phyloP scores from a whole-genome alignment of 768 basidiomycete genomes.

The Naganishia friedmannii region DNA sequence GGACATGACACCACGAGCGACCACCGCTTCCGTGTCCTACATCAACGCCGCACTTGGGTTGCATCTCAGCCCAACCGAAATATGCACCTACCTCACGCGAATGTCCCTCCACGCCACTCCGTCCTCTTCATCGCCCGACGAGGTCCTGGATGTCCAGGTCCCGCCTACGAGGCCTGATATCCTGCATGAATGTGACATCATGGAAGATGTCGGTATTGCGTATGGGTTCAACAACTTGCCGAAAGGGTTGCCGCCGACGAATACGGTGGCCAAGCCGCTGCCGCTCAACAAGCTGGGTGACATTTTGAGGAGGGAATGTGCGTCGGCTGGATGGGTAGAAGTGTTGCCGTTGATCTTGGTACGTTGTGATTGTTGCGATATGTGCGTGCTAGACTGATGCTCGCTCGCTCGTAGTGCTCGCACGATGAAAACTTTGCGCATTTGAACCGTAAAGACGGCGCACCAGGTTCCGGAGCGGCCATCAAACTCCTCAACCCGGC shows the following conservation, averaged over 20 bases:
- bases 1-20: conserved; percentile 68
- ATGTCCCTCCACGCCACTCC: conserved; percentile 72
- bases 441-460: conserved; percentile 72
- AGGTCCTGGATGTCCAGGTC: conserved; percentile 71
- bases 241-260: conserved; percentile 84
- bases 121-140: conserved; percentile 59
- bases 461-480: conserved; percentile 63
- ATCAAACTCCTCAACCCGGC: conserved; percentile 96
- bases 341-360: conserved; percentile 91
- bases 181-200: conserved; percentile 93
- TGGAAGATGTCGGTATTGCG: conserved; percentile 97
- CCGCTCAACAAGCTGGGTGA: conserved; percentile 86
- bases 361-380: conserved; percentile 42
- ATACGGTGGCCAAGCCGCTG: conserved; percentile 88
- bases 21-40: conserved; percentile 77
- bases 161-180: conserved; percentile 98
- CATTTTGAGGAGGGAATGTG: conserved; percentile 83
- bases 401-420: conserved; percentile 67
- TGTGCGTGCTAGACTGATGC: not conserved
- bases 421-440: conserved; percentile 97
- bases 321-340: conserved; percentile 92
- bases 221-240: conserved; percentile 98
- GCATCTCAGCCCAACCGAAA: conserved; percentile 63
- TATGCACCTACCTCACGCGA: conserved; percentile 69
- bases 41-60: conserved; percentile 95